A percentile compares a stretch with the other conserved stretches of the same genome.
Conservation (phyloP, 148 eudicot genomes). For the Selenicereus undatus region DNA sequence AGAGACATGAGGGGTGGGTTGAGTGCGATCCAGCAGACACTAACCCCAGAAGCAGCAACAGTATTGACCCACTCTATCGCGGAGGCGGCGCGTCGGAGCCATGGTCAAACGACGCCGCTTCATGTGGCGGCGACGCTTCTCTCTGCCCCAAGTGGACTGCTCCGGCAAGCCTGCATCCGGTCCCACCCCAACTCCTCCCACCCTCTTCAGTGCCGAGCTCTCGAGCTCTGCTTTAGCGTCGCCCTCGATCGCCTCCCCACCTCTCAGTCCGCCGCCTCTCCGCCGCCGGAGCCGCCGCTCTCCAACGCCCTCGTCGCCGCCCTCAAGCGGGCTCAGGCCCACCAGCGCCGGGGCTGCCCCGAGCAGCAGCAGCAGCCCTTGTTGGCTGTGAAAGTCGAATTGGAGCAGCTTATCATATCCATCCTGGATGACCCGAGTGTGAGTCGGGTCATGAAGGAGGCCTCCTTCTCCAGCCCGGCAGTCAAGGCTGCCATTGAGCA, state of each 20-base stretch:
- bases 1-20: slow-evolving; percentile 72
- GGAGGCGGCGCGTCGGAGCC: slow-evolving; percentile 78
- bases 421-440: slow-evolving; percentile 94
- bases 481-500: slow-evolving; percentile 85
- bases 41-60: slow-evolving; percentile 78
- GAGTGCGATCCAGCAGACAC: slow-evolving; percentile 85
- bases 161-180: slow-evolving; percentile 82
- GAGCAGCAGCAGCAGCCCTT: slow-evolving; percentile 94
- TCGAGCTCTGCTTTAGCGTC: slow-evolving; percentile 92
- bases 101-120: slow-evolving; percentile 90
- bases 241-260: slow-evolving; percentile 76
- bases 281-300: slow-evolving; percentile 57
- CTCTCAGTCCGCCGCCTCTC: background rate
- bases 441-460: slow-evolving; percentile 90
- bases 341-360: slow-evolving; percentile 86
- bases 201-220: slow-evolving; percentile 89
- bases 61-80: slow-evolving; percentile 72
- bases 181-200: slow-evolving; percentile 94
- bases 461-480: slow-evolving; percentile 85
- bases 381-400: slow-evolving; percentile 88
- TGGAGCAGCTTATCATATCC: slow-evolving; percentile 74
- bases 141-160: slow-evolving; percentile 58
- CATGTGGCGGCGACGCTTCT: slow-evolving; percentile 88
- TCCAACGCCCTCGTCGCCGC: slow-evolving; percentile 93
- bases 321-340: slow-evolving; percentile 84